Base-by-base conservation (phyloP, 2,329 filamentous ascomycete species). In the Teratosphaeria zuluensis region DNA sequence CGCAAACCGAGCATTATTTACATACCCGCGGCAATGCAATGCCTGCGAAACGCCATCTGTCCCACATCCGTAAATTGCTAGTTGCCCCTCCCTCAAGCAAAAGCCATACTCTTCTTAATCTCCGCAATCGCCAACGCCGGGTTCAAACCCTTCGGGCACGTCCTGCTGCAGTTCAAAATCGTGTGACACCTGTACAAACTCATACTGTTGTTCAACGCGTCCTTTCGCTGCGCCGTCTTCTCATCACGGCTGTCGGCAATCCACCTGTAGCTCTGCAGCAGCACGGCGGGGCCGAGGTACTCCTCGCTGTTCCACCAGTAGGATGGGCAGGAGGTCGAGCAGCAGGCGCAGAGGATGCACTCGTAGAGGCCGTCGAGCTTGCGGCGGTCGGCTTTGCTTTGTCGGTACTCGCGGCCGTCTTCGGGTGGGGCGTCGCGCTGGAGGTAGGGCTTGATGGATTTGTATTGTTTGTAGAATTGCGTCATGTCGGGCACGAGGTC, bases 241-340 rank as follows among this genome's bases (percentile, higher is more conserved):
- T 96, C 88, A 75, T 99, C 94, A 77, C 94, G 88, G 51, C 90
- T 95, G 76, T 99, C 94, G 72, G 87, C 88, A 66, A 99, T 82
- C 94, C 94, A 99, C 73, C 92, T 86, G 85, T 97, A 99, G 8
- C 91, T 96, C 80, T 99, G 94, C 66, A 99, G 85, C 56, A 99
- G 88, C 62, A 99, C 90, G 66, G 94, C 94, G 61, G 94, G 94
- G 64, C 94, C 94, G 55, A 99, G 89, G 80, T 99, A 99, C 77
- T 97, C 92, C 79, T 97, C 92, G 68, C 88, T 86, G 82, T 99
- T 99, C 94, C 94, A 99, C 94, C 94, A 99, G 83, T 99, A 99
- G 19, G 91, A 96, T n/a, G 94, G 94, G 83, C 94, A 99, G 53
- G 92, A 96, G 24, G 94, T 99, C 66, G 89, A 94, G 86, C 94